Evolutionary conservation across 2,329 filamentous ascomycete genomes (phyloP).

Genomic region (Zasmidium citrigriseum): DNA sequence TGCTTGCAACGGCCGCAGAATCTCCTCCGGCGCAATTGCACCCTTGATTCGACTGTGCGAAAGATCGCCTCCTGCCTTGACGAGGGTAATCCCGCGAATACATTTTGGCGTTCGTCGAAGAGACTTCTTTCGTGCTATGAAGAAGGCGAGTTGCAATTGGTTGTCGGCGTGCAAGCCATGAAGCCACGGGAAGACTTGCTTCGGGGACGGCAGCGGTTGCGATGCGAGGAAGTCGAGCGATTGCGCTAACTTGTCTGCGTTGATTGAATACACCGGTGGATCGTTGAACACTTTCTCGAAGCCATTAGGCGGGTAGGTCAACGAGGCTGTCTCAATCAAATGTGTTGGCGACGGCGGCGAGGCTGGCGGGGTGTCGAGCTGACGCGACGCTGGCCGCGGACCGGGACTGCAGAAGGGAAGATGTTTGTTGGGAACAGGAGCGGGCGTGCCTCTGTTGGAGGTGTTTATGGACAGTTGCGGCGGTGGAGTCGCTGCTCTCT

Average conservation of each 20-base stretch:
- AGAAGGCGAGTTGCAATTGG: slow-evolving; percentile 85
- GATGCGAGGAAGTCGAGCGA: slow-evolving; percentile 75
- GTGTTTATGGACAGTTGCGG: slow-evolving; percentile 61
- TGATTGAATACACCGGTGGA: slow-evolving; percentile 71
- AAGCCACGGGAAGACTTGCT: slow-evolving; percentile 92
- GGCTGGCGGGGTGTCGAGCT: slow-evolving; percentile 50
- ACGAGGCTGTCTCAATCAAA: slow-evolving; percentile 62
- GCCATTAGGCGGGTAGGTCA: slow-evolving; percentile 71
- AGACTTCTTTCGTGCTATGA: slow-evolving; percentile 73
- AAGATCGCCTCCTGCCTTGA: slow-evolving; percentile 86
- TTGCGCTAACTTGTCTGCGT: slow-evolving; percentile 65
- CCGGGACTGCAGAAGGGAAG: slow-evolving; percentile 86
- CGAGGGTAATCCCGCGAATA: slow-evolving; percentile 76
- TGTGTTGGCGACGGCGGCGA: slow-evolving; percentile 64
- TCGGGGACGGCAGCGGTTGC: slow-evolving; percentile 80
- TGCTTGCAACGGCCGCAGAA: slow-evolving; percentile 56
- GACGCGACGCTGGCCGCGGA: slow-evolving; percentile 55
- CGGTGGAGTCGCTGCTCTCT: slow-evolving; percentile 47
- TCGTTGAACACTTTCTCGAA: slow-evolving; percentile 59
- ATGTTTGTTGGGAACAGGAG: slow-evolving; percentile 81
- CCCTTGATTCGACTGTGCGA: slow-evolving; percentile 77
- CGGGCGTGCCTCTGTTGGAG: slow-evolving; percentile 56
- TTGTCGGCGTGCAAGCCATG: slow-evolving; percentile 91
- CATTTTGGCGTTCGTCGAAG: slow-evolving; percentile 72
- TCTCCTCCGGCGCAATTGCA: slow-evolving; percentile 78